These are phyloP conservation scores for Fragaria nilgerrensis DNA, from an alignment of 306 rosid genomes.

Conservation along the genomic window DNA sequence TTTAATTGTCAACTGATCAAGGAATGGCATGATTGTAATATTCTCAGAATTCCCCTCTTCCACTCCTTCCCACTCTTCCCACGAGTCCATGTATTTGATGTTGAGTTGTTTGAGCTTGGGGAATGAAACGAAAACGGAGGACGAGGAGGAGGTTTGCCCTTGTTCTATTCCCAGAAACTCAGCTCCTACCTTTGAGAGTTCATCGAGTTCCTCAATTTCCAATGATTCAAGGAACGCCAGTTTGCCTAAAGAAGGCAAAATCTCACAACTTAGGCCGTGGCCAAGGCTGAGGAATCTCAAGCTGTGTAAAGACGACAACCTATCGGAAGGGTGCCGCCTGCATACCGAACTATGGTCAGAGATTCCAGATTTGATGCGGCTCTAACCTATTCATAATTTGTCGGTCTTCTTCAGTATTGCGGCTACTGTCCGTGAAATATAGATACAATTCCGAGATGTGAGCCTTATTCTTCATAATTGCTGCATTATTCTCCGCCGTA, in stretches of 20 bases:
- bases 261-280: neutral
- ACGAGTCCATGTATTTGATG: fast-evolving
- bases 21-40: slow-evolving; percentile 13
- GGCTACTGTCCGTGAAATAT: no score
- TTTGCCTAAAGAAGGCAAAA: slow-evolving; percentile 14
- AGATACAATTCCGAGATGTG: neutral
- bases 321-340: neutral
- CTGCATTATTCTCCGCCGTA: neutral
- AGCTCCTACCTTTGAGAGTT: neutral
- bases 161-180: slow-evolving; percentile 6
- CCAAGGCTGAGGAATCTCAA: neutral
- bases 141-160: neutral
- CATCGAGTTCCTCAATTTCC: fast-evolving
- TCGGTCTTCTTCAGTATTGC: neutral
- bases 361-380: neutral
- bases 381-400: neutral
- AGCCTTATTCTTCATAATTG: neutral
- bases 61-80: neutral
- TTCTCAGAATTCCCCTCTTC: neutral
- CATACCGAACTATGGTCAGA: fast-evolving
- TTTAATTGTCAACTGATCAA: neutral
- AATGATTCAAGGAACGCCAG: neutral
- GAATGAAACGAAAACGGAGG: neutral
- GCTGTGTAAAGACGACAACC: neutral
- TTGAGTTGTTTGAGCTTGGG: neutral